Percentiles rank a stretch among this genome's conserved stretches.
Conservation (phyloP, 2,329 filamentous ascomycete species). For the Cryphonectria nitschkei region DNA sequence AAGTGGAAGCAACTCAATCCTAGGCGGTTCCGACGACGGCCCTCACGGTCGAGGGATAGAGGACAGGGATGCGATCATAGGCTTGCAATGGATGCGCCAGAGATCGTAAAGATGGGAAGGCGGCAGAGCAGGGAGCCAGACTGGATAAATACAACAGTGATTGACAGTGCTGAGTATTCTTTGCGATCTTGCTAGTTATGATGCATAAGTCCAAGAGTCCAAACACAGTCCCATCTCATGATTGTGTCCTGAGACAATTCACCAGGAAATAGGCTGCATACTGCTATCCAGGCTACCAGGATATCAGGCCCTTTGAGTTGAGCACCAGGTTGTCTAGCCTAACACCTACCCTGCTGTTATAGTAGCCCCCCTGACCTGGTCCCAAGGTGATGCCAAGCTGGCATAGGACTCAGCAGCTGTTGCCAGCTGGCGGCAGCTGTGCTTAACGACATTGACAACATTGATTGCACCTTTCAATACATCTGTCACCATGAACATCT, state of each 20-base stretch:
- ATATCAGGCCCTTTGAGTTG: neutral
- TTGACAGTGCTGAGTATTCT: neutral
- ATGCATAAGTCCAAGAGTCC: neutral
- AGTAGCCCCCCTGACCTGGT: neutral
- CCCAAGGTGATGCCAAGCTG: neutral
- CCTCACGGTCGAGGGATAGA: constrained; percentile 15
- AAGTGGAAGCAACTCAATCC: neutral
- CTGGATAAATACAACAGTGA: neutral
- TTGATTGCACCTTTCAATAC: neutral
- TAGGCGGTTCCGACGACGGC: neutral
- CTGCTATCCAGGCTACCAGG: neutral
- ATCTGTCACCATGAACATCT: neutral
- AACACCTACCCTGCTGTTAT: neutral
- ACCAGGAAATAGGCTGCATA: neutral
- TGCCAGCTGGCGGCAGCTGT: constrained; percentile 8
- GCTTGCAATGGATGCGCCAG: neutral
- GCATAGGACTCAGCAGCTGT: neutral
- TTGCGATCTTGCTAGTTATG: neutral
- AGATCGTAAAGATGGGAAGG: neutral
- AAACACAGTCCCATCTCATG: constrained; percentile 1
- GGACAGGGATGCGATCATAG: constrained; percentile 5
- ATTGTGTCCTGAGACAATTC: neutral
- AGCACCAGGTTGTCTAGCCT: neutral
- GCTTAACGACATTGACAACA: neutral
- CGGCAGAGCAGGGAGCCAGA: neutral